Conservation (phyloP, 164 flowering plant genomes). For the Tetrastigma voinierianum region DNA sequence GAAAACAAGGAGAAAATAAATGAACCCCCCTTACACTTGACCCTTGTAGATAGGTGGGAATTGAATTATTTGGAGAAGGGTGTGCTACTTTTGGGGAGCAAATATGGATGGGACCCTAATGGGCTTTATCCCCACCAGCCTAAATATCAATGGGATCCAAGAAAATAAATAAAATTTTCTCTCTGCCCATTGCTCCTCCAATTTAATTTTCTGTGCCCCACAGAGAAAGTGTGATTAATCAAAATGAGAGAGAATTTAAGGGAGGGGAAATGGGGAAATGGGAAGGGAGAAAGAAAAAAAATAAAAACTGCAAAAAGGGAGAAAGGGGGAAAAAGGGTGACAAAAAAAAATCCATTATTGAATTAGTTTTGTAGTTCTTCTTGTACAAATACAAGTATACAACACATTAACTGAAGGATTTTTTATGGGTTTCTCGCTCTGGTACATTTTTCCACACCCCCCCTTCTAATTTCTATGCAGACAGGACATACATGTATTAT, state of each 20-base stretch:
- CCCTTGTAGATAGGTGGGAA: conserved; percentile 9
- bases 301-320: conserved; percentile 5
- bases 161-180: conserved; percentile 10
- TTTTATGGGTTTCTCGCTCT: conserved; percentile 8
- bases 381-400: neutral
- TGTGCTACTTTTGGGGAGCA: conserved; percentile 63
- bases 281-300: conserved; percentile 1
- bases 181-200: conserved; percentile 9
- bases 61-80: conserved; percentile 34
- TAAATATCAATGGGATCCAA: conserved; percentile 22
- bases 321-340: neutral
- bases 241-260: conserved; percentile 6
- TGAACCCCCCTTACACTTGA: neutral
- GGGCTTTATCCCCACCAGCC: conserved; percentile 15
- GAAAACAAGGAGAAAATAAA: neutral
- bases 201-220: conserved; percentile 1
- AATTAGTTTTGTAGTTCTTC: neutral
- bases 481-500: neutral
- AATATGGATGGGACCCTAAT: conserved; percentile 36
- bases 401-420: neutral
- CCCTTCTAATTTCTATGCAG: conserved; percentile 1
- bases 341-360: neutral
- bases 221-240: conserved; percentile 3
- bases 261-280: neutral
- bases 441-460: neutral